Evolutionary conservation across 805 yeast genomes (phyloP).

Genomic region (Candida bentonensis): DNA sequence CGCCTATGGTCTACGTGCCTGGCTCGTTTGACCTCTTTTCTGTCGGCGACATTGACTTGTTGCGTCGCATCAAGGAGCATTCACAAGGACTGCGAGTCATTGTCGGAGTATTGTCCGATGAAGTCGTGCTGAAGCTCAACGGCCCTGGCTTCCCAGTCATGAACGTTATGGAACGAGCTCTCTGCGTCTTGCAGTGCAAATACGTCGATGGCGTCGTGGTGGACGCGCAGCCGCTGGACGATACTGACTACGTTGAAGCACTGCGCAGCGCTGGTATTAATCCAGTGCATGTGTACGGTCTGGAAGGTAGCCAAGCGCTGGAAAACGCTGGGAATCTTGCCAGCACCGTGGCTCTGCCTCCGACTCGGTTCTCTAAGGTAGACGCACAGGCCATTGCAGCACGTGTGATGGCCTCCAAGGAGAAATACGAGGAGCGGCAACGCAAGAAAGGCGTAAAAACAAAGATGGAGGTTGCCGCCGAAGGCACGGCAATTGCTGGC

Average conservation of each 20-base stretch:
- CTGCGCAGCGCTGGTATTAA: conserved; percentile 15
- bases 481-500: conserved; percentile 11
- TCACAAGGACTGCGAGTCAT: conserved; percentile 35
- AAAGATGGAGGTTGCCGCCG: conserved; percentile 30
- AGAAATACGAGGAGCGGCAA: conserved; percentile 75
- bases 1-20: conserved; percentile 38
- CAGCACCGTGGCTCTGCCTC: background rate
- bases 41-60: conserved; percentile 78
- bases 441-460: conserved; percentile 73
- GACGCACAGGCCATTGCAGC: conserved; percentile 51
- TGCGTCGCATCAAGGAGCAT: conserved; percentile 32
- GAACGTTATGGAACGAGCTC: conserved; percentile 72
- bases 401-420: conserved; percentile 56
- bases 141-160: conserved; percentile 68
- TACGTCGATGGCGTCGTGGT: conserved; percentile 70
- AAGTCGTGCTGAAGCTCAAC: conserved; percentile 36
- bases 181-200: conserved; percentile 79
- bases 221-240: conserved; percentile 49
- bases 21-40: conserved; percentile 90
- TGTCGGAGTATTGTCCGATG: conserved; percentile 57
- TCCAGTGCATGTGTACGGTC: conserved; percentile 6
- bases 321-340: conserved; percentile 14
- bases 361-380: background rate
- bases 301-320: too few relatives aligned
- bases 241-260: conserved; percentile 24